Evolutionary conservation across 202 grass and related monocot species (phyloP), one percentile per base, ranked within the genome.

Genomic region (Digitaria exilis): DNA sequence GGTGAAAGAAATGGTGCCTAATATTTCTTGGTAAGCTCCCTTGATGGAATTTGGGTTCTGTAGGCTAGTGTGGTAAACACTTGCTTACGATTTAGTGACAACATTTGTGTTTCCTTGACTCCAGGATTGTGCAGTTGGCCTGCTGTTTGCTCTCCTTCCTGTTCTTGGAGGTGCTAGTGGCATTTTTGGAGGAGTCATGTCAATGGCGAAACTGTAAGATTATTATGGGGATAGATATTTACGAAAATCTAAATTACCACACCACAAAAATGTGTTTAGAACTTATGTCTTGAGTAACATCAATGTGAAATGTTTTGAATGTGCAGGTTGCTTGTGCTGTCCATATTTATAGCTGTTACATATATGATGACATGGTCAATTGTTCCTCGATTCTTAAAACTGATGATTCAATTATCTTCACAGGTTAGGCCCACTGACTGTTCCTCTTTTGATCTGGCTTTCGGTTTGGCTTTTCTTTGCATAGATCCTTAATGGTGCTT

Each of bases 41-140:
- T 72, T 65, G 39, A 82, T 24, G 32, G 7, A 34, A 72, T 87
- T 54, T 21, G 74, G 22, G 26, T 39, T 58, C 0, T 25, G n/a
- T 51, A 11, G 37, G 42, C 31, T 67, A 67, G 10, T 71, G 16
- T 56, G 21, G 9, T 61, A 51, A 73, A 42, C 70, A 25, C 8
- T 62, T 7, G 0, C 17, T 70, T 76, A 65, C 59, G 42, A 52
- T 75, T 76, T 11, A 17, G 11, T 60, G 49, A 43, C 44, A 5
- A 29, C 37, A 49, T 49, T 29, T 21, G 22, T 31, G 26, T 63
- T 86, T 79, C 72, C 73, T 73, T 87, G 82, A 46, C 52, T 87
- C 67, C 91, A 98, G 96, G 96, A 99, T 67, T 99, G 96, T 99
- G 96, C 96, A 29, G 89, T 99, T 77, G 96, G 96, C 43, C 71